Percentiles rank a stretch among this genome's conserved stretches.
Conservation (phyloP, 2,329 filamentous ascomycete species). For the Daldinia sp. region DNA sequence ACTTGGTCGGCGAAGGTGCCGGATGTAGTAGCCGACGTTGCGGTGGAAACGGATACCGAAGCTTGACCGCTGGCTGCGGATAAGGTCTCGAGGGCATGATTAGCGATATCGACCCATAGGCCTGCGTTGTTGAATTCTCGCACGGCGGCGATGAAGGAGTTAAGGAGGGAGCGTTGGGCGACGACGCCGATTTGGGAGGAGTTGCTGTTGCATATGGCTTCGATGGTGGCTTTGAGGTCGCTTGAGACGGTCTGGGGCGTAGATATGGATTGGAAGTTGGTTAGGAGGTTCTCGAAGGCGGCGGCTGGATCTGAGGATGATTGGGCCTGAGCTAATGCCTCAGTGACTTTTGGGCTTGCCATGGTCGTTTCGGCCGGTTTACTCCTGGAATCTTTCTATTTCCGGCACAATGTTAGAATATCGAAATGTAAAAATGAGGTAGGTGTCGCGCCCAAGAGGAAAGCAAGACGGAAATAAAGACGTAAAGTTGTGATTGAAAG, state of each 20-base stretch:
- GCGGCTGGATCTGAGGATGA: slow-evolving; percentile 53
- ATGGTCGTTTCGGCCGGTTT: slow-evolving; percentile 27
- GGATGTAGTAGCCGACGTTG: neutral
- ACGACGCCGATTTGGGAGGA: slow-evolving; percentile 71
- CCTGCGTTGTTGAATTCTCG: slow-evolving; percentile 66
- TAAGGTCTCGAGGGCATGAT: slow-evolving; percentile 74
- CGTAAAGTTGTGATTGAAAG: slow-evolving; percentile 20
- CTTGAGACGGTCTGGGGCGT: slow-evolving; percentile 51
- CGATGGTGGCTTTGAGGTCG: slow-evolving; percentile 73
- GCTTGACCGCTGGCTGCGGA: slow-evolving; percentile 56
- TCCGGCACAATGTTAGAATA: too few relatives aligned
- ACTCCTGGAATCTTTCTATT: neutral
- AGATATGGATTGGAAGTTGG: slow-evolving; percentile 53
- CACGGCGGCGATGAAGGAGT: slow-evolving; percentile 71
- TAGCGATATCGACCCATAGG: slow-evolving; percentile 77
- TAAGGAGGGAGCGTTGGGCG: slow-evolving; percentile 75
- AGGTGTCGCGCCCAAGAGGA: neutral
- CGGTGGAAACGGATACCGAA: slow-evolving; percentile 43
- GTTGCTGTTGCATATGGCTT: slow-evolving; percentile 71
- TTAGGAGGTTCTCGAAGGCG: slow-evolving; percentile 57
- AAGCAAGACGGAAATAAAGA: neutral
- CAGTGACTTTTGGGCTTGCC: slow-evolving; percentile 50
- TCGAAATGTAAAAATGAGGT: neutral
- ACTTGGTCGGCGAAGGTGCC: slow-evolving; percentile 83
- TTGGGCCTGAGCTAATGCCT: slow-evolving; percentile 55